Evolutionary conservation across 2,329 filamentous ascomycete species (phyloP), one percentile per base, ranked within the genome.

Genomic region (Trichophyton simii): DNA sequence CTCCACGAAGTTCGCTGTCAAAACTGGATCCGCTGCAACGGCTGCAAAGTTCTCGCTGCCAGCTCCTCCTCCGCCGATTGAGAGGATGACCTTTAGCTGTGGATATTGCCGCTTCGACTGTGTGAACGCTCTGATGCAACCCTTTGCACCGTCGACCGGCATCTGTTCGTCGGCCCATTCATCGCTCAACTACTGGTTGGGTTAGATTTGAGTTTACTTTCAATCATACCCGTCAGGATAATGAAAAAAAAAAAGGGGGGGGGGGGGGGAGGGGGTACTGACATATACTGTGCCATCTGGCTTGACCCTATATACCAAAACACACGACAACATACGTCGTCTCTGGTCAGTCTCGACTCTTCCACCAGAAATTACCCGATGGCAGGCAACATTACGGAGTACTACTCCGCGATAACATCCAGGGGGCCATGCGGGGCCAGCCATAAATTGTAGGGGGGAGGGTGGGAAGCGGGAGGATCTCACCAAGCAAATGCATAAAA

Each of bases 401-500:
- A 18, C 18, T 18, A 18, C 18, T 20, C 31, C 50, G 18, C 20
- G n/a, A 34, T 6, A 22, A 36, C 20, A 13, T 34, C 5, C 15
- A 41, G 28, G 28, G 28, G 7, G 28, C 7, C 3, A 31, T 6
- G 36, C 36, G 54, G 54, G 54, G 18, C 9, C 13, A 18, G 7
- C 18, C 7, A 34, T 15, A 42, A 11, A 44, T 41, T 38, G 20
- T 20, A 44, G 44, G 1, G 7, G 20, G 15, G 34, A 11, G 34
- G 9, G 11, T 9, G 34, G 34, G 34, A 2, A 38, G 34, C 11
- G 34, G 31, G 34, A 58, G 41, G 55, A 38, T 52, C 61, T 67
- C 73, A 82, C 80, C 78, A 81, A 62, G 88, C 88, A 80, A 89
- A 91, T 11, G 88, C 87, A 71, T 92, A 92, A 73, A 91, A 91